Base-by-base conservation (phyloP, 176 grass and related monocot species). In the Bromus sterilis region DNA sequence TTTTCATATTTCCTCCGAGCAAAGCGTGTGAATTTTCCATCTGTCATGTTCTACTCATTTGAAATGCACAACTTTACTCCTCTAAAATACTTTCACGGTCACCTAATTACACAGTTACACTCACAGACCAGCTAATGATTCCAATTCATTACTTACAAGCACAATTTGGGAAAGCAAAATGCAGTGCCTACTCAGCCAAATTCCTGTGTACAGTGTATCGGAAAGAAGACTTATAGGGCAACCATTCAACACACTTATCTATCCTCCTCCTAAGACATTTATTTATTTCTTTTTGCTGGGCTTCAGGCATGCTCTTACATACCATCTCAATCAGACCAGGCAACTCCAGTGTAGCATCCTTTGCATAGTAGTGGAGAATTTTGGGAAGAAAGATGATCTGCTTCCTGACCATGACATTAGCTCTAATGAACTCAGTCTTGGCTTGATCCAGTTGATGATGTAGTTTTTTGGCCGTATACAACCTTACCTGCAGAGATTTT, bases 201-300 rank as follows among this genome's bases (percentile, higher is more conserved):
- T 80, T 90, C 61, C 61, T 90, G 82, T 99, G 93, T 67, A 99
- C 83, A 87, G 81, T 82, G 66, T 99, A 99, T 90, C 82, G 89
- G 80, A 96, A 96, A 61, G 91, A 83, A 35, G 93, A 96, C 71
- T 93, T 99, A 78, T 87, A 93, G 0, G 97, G 93, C 62, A 93
- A 78, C 91, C 93, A 99, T 75, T 93, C 89, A 41, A 99, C 80
- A 85, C 68, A 78, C 77, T 90, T 99, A 26, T 99, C 93, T 37
- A 89, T 80, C 51, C 60, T 91, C 56, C 85, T 93, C 62, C 65
- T 85, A 72, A 88, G 87, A 35, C 88, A 89, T 75, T 89, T 82
- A 63, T 76, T 85, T 51, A 93, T 93, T 86, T 86, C 81, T 24
- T 87, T 89, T 59, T 36, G 79, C 78, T 90, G 86, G 16, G 84